Base-by-base conservation (phyloP, 345 rosid species). In the Durio zibethinus region DNA sequence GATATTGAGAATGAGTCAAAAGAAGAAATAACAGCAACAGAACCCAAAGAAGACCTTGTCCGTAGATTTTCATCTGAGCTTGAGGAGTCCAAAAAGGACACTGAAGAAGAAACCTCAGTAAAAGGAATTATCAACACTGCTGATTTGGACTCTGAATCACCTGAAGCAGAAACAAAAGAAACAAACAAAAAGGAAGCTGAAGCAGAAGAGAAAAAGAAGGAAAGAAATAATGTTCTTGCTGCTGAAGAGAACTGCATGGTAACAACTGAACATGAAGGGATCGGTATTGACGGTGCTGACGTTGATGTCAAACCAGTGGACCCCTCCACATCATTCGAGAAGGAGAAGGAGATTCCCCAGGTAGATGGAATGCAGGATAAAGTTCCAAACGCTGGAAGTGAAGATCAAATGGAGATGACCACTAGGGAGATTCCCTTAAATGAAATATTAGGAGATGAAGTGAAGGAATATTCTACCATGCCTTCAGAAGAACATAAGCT, bases 401-500 rank as follows among this genome's bases (percentile, higher is more conserved):
- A 74, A 64, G n/a, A 56, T 36, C 48, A 67, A 38, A 16, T 57
- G 21, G 75, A 66, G 29, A 25, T 15, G 33, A 67, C 75, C 10
- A 23, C 67, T 0, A n/a, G 2, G 7, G 79, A 54, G 21, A 66
- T 38, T 35, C 33, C 74, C 45, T 25, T 38, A 11, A 68, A 43
- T 21, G 77, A 67, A 43, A 67, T 36, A 45, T 48, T 36, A 43
- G 76, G 48, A 69, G 79, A 71, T 54, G 81, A 72, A 29, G 43
- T 48, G 42, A 63, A 31, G 35, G 80, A 80, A 74, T 15, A 33
- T 35, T 73, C 70, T 29, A 38, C 35, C 73, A 12, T 65, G 18
- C 54, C 74, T 79, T 53, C 83, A 38, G 64, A 77, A 61, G 84
- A 73, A 73, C 57, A 11, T 68, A 72, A 75, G 48, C 40, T 27